Percentiles rank a stretch among this genome's conserved stretches.
Conservation (phyloP, 1,139 yeast species). For the Pneumocystis jirovecii region DNA sequence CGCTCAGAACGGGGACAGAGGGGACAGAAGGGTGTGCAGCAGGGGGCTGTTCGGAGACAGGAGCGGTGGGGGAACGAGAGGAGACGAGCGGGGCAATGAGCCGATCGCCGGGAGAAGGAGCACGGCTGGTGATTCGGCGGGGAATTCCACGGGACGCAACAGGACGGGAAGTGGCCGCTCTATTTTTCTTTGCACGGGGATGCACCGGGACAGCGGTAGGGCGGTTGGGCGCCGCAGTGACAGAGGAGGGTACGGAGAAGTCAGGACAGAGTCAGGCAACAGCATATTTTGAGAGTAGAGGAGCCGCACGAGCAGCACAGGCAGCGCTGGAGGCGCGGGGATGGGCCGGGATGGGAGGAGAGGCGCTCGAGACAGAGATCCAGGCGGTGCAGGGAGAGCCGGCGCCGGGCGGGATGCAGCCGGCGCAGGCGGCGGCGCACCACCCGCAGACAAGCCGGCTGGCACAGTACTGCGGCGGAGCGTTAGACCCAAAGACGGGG, state of each 20-base stretch:
- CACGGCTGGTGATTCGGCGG: background rate
- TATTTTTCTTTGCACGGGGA: constrained; percentile 9
- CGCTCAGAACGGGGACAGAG: too few relatives aligned
- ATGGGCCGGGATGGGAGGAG: background rate
- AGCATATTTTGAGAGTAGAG: background rate
- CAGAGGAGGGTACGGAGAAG: background rate
- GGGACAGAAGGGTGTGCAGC: too few relatives aligned
- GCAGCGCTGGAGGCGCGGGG: background rate
- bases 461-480: background rate
- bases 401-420: background rate
- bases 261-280: background rate
- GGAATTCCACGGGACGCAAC: constrained; percentile 5
- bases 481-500: background rate
- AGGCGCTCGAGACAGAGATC: background rate
- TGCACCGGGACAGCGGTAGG: background rate
- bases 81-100: background rate
- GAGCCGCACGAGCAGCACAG: background rate
- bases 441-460: background rate
- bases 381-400: background rate
- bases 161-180: constrained; percentile 9
- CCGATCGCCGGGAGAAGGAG: background rate
- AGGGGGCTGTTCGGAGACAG: too few relatives aligned
- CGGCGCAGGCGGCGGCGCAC: background rate
- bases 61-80: background rate
- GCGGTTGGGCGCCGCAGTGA: too few relatives aligned